Base-by-base conservation (phyloP, 805 yeast genomes). In the Blastobotrys robertii region DNA sequence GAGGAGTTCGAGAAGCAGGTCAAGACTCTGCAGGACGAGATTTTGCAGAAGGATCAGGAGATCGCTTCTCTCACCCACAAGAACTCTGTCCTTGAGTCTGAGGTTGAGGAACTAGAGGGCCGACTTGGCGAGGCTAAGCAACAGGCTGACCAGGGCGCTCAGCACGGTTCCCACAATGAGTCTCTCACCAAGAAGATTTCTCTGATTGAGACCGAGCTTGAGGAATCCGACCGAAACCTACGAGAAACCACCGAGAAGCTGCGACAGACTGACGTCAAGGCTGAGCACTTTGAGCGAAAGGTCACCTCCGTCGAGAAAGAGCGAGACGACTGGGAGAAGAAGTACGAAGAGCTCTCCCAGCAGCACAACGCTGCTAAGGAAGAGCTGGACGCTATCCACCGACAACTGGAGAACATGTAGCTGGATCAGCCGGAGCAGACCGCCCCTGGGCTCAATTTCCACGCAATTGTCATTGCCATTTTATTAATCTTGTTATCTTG, bases 321-420 rank as follows among this genome's bases (percentile, higher is more conserved):
- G 72, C 86, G 84, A 68, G 92, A 85, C 55, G 84, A 81, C 50
- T 75, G 84, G 76, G 97, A 92, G 72, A 75, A 76, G 71, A 87
- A 86, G 70, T 82, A 72, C 60, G 97, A 90, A 71, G 95, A 85
- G 62, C 70, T 90, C 65, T 72, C 81, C 54, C 79, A 74, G 61
- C 81, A 88, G 69, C 81, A 86, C 76, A 71, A 73, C 62, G 74
- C 78, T 53, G 90, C 95, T 52, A 83, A 85, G 75, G 77, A 84
- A 54, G 98, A 92, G 70, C 77, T 92, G 71, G 97, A 92, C 58
- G 96, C 88, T 70, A 88, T 92, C 71, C 81, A 87, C 65, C 86
- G 87, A 64, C 96, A 94, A 72, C 81, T 92, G 68, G 97, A 92
- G 69, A 77, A 63, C 43, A 57, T 68, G 51, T 67, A 60, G 53